Percentiles rank a stretch among this genome's conserved stretches.
phyloP scores from a whole-genome alignment of 305 asterid genomes.

The Fraxinus ornus region DNA sequence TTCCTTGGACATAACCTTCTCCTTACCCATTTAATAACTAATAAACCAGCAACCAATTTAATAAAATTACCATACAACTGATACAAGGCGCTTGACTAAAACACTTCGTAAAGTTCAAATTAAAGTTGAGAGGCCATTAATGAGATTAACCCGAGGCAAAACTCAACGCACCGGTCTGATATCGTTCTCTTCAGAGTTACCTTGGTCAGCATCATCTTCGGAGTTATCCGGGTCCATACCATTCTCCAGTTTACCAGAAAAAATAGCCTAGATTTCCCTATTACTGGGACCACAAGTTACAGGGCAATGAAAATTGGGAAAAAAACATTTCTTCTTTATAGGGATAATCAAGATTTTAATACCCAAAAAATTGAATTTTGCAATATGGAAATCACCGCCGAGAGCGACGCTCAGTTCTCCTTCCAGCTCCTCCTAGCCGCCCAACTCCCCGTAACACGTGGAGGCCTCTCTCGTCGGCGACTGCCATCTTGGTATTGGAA shows the following conservation, averaged over 20 bases:
- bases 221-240: constrained; percentile 49
- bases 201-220: constrained; percentile 35
- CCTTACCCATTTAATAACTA: too few relatives aligned
- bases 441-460: too few relatives aligned
- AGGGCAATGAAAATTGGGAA: constrained; percentile 26
- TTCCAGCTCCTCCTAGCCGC: too few relatives aligned
- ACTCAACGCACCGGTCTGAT: constrained; percentile 46
- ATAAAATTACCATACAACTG: too few relatives aligned
- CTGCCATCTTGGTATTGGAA: too few relatives aligned
- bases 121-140: background rate
- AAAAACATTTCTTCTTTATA: constrained; percentile 24
- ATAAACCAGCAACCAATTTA: too few relatives aligned
- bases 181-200: constrained; percentile 35
- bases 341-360: constrained; percentile 35
- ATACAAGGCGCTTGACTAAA: too few relatives aligned
- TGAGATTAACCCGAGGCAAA: background rate
- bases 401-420: too few relatives aligned
- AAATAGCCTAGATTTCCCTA: constrained; percentile 33
- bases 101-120: too few relatives aligned
- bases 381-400: background rate
- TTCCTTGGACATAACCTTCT: too few relatives aligned
- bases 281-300: constrained; percentile 24
- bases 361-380: constrained; percentile 35
- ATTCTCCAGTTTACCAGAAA: constrained; percentile 47
- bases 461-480: too few relatives aligned